Evolutionary conservation across 2,329 filamentous ascomycete genomes (phyloP), one percentile per base, ranked within the genome.

Genomic region (Ophiostoma quercus): DNA sequence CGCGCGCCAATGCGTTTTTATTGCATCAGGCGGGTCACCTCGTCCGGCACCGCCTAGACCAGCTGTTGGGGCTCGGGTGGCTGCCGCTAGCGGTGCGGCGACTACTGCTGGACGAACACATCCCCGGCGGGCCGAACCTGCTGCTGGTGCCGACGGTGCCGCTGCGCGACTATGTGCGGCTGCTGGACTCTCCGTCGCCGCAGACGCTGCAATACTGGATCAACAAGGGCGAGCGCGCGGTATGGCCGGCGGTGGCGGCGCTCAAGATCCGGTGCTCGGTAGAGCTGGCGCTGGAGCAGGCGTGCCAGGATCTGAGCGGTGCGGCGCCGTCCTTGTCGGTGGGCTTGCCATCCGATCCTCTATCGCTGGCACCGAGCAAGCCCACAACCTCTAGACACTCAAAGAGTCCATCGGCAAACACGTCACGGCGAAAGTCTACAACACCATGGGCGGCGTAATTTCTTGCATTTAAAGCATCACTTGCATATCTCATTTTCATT

Each of bases 181-280:
- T 97, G 43, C 84, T 97, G n/a, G 91, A 96, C 78, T 92, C 90
- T 39, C 93, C 93, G 0, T 94, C 90, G 0, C 84, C 87, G 68
- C 87, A 90, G 71, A 89, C 87, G 9, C 81, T 97, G 3, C 88
- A 92, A 71, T 91, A 94, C 74, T 97, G 94, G 94, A 93, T 96
- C 69, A 79, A 88, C 41, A 85, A 90, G 69, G 94, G 94, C 1
- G 94, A 98, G 79, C 82, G 89, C 72, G 94, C 91, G 74, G 92
- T 97, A 0, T 98, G 94, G 94, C 94, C 94, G 0, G 92, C 92
- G 1, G 87, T 97, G 2, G 89, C 89, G 41, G 92, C 93, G 16
- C 79, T 98, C 72, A 90, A 90, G 74, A 89, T 96, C 7, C 83
- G 94, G 7, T 95, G 92, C 78, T 90, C 89, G 4, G 85, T 98